Base-by-base conservation (phyloP, 129 eudicot species). In the Chrysanthemum lavandulifolium region DNA sequence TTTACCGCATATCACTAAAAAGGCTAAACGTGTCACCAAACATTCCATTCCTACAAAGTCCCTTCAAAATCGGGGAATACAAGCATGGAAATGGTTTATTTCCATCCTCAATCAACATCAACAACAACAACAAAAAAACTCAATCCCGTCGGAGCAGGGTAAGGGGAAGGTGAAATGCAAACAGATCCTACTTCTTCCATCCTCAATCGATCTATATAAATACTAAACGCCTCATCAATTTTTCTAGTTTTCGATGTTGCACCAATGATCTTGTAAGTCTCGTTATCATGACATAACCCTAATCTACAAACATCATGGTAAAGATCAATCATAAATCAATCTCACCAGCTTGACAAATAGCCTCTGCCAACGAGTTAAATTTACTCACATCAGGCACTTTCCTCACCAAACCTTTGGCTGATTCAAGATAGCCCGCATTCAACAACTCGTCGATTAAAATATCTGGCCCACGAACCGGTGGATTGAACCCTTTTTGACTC, bases 21-120 rank as follows among this genome's bases (percentile, higher is more conserved):
- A 90, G 87, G 82, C 98, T 87, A 65, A 85, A 93, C 1, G 98
- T 92, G 73, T 93, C 98, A 81, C 87, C 98, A 82, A 90, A 93
- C 72, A 80, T 85, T 23, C 98, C 98, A 55, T 73, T 82, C 79
- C 87, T 79, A 74, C 83, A 94, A 68, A 94, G 89, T 27, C 89
- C 81, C 70, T 94, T 94, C 25, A 94, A 66, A 50, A 94, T 83
- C 13, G 97, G 96, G 21, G 98, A 97, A 72, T 94, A 94, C 59
- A 94, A 79, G 76, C 98, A 90, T 10, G 98, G 98, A 21, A 94
- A 94, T 2, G 98, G 97, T 73, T 79, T 77, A 72, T 86, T 86
- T 45, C 98, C 98, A 19, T 23, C 1, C 25, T 23, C 25, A 23
- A 0, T 23, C 25, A 23, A 23, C 1, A 23, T 0, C 25, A 23